Evolutionary conservation across 2,329 filamentous ascomycete genomes (phyloP).

Genomic region (Scortechinia acanthostroma): DNA sequence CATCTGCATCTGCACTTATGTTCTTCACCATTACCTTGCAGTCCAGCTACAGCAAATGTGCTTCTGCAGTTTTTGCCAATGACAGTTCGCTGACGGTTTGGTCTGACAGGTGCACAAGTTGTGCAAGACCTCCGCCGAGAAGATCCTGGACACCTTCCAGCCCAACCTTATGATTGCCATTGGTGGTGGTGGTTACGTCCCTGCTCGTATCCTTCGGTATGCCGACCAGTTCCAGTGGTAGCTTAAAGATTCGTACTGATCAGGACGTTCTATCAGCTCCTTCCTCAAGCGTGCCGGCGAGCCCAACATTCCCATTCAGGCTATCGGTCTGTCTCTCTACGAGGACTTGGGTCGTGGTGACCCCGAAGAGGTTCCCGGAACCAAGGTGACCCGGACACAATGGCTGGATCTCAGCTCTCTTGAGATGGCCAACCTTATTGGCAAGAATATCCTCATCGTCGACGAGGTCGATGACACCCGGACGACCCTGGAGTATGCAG

Average conservation of each 20-base stretch:
- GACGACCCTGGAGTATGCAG: conserved; percentile 88
- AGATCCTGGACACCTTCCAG: conserved; percentile 77
- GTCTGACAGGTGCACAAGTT: conserved; percentile 80
- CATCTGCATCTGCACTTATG: no score
- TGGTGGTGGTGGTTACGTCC: conserved; percentile 93
- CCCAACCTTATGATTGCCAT: conserved; percentile 98
- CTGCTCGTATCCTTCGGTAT: conserved; percentile 75
- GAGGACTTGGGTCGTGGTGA: conserved; percentile 60
- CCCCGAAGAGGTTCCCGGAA: conserved; percentile 72
- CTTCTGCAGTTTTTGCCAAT: no score
- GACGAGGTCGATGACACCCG: conserved; percentile 94
- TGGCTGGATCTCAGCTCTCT: conserved; percentile 88
- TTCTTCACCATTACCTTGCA: no score
- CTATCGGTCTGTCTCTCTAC: conserved; percentile 95
- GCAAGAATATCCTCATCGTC: conserved; percentile 85
- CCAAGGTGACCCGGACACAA: conserved; percentile 93
- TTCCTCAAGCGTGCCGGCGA: conserved; percentile 85
- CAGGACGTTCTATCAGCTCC: conserved; percentile 39
- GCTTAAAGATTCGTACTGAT: background rate
- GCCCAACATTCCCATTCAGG: conserved; percentile 97
- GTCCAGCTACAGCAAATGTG: no score
- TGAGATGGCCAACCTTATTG: conserved; percentile 81
- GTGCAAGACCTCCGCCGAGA: conserved; percentile 77
- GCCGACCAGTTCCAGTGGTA: background rate
- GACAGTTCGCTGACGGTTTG: no score